Evolutionary conservation across 164 flowering plant species (phyloP), one percentile per base, ranked within the genome.

Genomic region (Cinnamomum chago): DNA sequence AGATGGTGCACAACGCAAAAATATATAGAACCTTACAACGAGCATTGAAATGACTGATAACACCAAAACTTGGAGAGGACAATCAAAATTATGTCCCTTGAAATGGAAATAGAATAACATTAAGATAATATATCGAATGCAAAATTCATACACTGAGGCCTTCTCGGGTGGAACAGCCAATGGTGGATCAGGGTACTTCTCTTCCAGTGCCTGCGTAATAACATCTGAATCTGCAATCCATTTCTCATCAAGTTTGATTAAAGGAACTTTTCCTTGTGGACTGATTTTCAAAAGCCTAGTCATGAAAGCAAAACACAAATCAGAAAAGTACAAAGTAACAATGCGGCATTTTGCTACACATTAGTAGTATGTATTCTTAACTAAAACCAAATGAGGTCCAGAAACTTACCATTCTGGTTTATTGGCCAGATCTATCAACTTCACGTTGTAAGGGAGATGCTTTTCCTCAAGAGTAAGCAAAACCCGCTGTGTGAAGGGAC

Each of bases 181-280:
- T 50, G 92, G 88, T 65, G 97, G 98, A 62, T 85, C 83, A 15
- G 99, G 99, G 76, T 79, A 92, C 78, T 88, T 95, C 65, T 95
- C 91, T 78, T 95, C 99, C 74, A 95, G 72, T 22, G 84, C 60
- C 40, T 89, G 85, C 11, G 95, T 83, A 68, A 95, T 95, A 73
- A 92, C 97, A 85, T 93, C 99, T 73, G 99, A 95, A 84, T 95
- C 99, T 3, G 93, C 76, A 72, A 90, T 65, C 99, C 99, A 95
- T 79, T 89, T 86, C 73, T 92, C 98, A 68, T 92, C 99, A 73
- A 93, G 79, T 80, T 90, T 93, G 50, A 89, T 27, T 2, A 91
- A 84, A 11, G 99, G 99, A 75, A 95, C 99, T 86, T 90, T 93
- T 55, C 99, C 98, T 70, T 90, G 92, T 20, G 96, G 90, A 77